phyloP scores from a whole-genome alignment of 768 basidiomycete genomes.

The Lactarius akahatsu region DNA sequence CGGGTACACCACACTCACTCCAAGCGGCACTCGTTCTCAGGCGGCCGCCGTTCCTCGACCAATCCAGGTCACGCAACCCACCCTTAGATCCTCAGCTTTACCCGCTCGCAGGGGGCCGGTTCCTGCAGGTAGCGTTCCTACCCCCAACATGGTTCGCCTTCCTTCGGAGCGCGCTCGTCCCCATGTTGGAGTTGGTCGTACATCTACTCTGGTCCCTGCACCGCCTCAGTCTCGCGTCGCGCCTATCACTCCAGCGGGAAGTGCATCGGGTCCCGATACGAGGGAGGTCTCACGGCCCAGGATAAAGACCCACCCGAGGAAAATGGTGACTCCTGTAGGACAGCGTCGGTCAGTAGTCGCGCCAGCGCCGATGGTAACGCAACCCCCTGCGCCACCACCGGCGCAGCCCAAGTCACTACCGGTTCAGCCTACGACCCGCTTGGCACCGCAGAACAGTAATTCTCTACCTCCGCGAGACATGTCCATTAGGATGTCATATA shows the following conservation, averaged over 20 bases:
- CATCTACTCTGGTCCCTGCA: not conserved
- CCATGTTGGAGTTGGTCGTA: not conserved
- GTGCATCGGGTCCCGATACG: not conserved
- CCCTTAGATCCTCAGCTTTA: not conserved
- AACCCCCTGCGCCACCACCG: not conserved
- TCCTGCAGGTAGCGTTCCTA: not conserved
- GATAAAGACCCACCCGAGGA: constrained; percentile 21
- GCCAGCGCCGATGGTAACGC: not conserved
- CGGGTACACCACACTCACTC: not conserved
- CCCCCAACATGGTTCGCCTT: no score
- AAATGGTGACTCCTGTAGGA: constrained; percentile 4
- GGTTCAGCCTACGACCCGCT: not conserved
- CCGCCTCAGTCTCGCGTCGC: not conserved
- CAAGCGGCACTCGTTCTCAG: not conserved
- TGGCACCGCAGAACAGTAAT: not conserved
- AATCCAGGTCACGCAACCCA: not conserved
- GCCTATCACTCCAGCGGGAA: not conserved
- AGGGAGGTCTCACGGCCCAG: constrained; percentile 8
- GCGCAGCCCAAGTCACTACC: not conserved
- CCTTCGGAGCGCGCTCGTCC: not conserved
- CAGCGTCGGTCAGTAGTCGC: constrained; percentile 6
- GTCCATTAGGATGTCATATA: not conserved
- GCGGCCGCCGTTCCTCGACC: not conserved
- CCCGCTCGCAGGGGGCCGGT: not conserved
- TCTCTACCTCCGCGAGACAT: not conserved